Evolutionary conservation across 1,284 basidiomycete species (phyloP).

Genomic region (Golubevia sp.): DNA sequence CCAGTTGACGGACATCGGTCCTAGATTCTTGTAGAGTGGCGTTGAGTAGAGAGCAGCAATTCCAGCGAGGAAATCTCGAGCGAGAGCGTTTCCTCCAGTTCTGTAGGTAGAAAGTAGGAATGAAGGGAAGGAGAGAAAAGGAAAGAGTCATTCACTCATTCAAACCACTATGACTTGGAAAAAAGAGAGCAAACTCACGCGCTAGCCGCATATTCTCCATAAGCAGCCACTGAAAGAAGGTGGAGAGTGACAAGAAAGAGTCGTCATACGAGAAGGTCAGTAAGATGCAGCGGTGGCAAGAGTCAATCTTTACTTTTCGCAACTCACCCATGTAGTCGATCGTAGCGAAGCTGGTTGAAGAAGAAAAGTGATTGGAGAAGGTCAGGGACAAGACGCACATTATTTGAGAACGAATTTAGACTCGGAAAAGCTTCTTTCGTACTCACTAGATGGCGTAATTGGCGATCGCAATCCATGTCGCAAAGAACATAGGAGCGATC

Average conservation of each 20-base stretch:
- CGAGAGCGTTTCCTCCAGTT: slow-evolving; percentile 56
- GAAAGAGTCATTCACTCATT: too few relatives aligned
- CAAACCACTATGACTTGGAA: neutral
- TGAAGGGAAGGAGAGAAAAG: neutral
- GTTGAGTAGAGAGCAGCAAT: slow-evolving; percentile 63
- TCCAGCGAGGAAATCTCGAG: slow-evolving; percentile 62
- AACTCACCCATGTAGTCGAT: slow-evolving; percentile 61
- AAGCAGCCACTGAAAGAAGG: slow-evolving; percentile 48
- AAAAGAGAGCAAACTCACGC: slow-evolving; percentile 23
- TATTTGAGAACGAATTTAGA: slow-evolving; percentile 2
- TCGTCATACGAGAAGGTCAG: too few relatives aligned
- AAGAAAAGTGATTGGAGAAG: slow-evolving; percentile 7
- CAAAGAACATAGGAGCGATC: slow-evolving; percentile 64
- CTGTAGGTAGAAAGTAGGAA: too few relatives aligned
- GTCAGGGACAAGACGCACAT: neutral
- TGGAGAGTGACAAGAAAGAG: too few relatives aligned
- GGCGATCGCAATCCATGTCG: slow-evolving; percentile 62
- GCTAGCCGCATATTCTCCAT: slow-evolving; percentile 63
- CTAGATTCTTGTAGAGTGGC: slow-evolving; percentile 60
- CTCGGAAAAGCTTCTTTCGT: neutral
- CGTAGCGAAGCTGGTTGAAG: slow-evolving; percentile 41
- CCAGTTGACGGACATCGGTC: slow-evolving; percentile 23
- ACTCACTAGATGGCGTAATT: slow-evolving; percentile 37
- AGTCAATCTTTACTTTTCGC: too few relatives aligned
- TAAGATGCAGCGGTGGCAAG: too few relatives aligned